These are phyloP conservation scores for Microthlaspi erraticum DNA, from an alignment of 345 rosid species.

Conservation along the genomic window DNA sequence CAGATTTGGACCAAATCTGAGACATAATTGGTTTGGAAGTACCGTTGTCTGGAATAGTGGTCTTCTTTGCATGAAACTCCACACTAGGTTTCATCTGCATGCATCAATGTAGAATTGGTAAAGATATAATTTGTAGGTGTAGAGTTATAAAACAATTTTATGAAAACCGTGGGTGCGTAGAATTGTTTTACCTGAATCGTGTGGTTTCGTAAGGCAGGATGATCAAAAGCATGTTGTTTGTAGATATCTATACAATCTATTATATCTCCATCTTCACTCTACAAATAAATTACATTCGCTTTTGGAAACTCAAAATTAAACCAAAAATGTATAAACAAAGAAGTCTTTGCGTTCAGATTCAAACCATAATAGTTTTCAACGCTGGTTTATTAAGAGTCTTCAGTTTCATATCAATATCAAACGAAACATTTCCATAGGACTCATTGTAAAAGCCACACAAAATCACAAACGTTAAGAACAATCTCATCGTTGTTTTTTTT, in stretches of 20 bases:
- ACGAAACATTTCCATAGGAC: conserved; percentile 8
- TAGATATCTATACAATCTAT: conserved; percentile 57
- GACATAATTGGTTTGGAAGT: conserved; percentile 21
- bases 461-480: conserved; percentile 15
- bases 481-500: neutral
- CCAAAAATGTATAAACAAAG: neutral
- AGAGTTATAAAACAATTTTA: too few relatives aligned
- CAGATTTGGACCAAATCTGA: conserved; percentile 57
- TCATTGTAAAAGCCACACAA: conserved; percentile 22
- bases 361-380: conserved; percentile 48
- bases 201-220: conserved; percentile 51
- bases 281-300: neutral
- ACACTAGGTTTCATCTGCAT: conserved; percentile 55
- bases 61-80: neutral
- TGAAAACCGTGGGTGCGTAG: too few relatives aligned
- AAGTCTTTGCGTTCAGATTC: neutral
- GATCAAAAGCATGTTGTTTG: conserved; percentile 63
- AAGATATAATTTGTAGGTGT: neutral
- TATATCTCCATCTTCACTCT: conserved; percentile 64
- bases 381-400: conserved; percentile 60
- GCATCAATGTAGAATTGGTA: conserved; percentile 1
- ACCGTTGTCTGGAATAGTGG: neutral
- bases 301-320: neutral
- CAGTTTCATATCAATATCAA: conserved; percentile 44
- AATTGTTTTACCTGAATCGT: conserved; percentile 53